Evolutionary conservation across 1,284 basidiomycete species (phyloP), one percentile per base, ranked within the genome.

Genomic region (Ceratobasidium sp.): DNA sequence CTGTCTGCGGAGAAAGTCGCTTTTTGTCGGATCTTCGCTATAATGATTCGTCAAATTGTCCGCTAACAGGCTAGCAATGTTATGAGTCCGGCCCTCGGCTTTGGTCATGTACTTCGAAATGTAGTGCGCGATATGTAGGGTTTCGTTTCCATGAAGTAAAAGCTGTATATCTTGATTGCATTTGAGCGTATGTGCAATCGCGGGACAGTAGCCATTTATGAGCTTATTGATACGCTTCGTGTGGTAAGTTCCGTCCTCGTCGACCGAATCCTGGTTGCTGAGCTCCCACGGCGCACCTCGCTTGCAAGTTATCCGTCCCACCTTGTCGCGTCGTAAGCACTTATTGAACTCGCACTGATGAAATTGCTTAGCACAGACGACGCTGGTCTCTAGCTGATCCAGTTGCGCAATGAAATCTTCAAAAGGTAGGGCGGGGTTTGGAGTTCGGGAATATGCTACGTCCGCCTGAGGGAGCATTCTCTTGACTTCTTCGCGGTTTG

Each of bases 131-230:
- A 68, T 4, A 13, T 67, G 48, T 38, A 75, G 50, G 13, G 65
- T 77, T 40, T 68, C 64, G 17, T 28, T 28, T 10, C 75, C 75
- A 33, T 77, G 56, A 13, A 61, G 28, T 26, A 77, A 23, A 38
- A 86, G 69, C 78, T 87, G 86, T 0, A 80, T 77, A 78, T 87
- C 83, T 68, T 86, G 82, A 78, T 87, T 87, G 67, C 83, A 83
- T 0, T 80, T 78, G 3, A 82, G n/a, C 38, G 71, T 79, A 3
- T 81, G n/a, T 0, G 82, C 48, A 0, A 87, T 61, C 0, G 79
- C 38, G 0, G 84, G 85, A 50, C 80, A 80, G 80, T 81, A 87
- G 0, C n/a, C 68, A 59, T 84, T 87, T 20, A 86, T 38, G 48
- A 78, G 84, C 1, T 44, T 78, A 68, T 80, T 82, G 9, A 77